Base-by-base conservation (phyloP, 2,329 filamentous ascomycete species). In the Metarhizium rileyi region DNA sequence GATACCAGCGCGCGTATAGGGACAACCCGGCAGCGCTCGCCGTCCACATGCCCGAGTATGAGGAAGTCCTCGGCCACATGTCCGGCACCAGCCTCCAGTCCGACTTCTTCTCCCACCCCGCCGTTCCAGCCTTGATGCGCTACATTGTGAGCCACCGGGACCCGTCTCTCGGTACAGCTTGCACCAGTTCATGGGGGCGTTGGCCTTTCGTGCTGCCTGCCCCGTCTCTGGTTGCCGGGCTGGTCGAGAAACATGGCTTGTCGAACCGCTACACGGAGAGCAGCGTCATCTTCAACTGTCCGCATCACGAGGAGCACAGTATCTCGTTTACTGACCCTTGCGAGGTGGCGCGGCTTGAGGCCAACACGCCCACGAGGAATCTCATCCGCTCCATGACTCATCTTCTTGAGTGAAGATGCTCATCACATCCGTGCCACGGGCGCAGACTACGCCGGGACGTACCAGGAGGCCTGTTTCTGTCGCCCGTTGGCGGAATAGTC, bases 341-440 rank as follows among this genome's bases (percentile, higher is more conserved):
- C 1, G 47, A 53, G 33, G 49, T 51, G 2, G 49, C 27, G 20
- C 26, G 50, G 3, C 33, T 52, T 4, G 52, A 50, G 40, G 52
- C 47, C 1, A 53, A 53, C 45, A 25, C 49, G 33, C 49, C 50
- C 18, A 48, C 48, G 10, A 44, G 48, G 12, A 52, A 52, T 30
- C 52, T 54, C 6, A 18, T 54, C 16, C 48, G 52, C 20, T 46
- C 26, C 38, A 50, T 52, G 48, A n/a, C 8, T 2, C 46, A 50
- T 30, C 46, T 54, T 5, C 36, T 54, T 20, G 52, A 54, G 43
- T 9, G n/a, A 30, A 3, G 1, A 2, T 27, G 35, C 46, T 3
- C 52, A 52, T 16, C 50, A 54, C 18, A 25, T 52, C 8, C 47
- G 46, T 28, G 43, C 50, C 14, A 49, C 52, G 1, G 50, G 50